Evolutionary conservation across 1,284 basidiomycete species (phyloP), one percentile per base, ranked within the genome.

Genomic region (Ganoderma multipileum): DNA sequence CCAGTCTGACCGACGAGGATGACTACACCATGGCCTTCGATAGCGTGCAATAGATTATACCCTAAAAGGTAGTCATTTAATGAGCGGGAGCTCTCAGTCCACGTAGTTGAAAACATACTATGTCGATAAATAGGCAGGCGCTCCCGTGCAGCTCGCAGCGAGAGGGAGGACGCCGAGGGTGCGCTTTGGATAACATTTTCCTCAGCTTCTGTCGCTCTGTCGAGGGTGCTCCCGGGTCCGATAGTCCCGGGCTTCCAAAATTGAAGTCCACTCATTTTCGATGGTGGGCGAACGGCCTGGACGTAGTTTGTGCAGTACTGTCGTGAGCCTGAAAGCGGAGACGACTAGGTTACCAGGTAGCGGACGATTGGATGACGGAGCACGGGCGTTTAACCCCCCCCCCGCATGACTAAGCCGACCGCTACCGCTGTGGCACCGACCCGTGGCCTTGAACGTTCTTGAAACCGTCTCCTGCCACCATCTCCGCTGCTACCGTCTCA

Each of bases 1-100:
- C 97, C 98, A 0, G 97, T 99, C 78, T 99, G 96, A 14, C 96
- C 97, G 28, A 99, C 93, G 6, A 97, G 90, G 64, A 99, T 95
- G 2, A 92, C 86, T 2, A 97, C 93, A 1, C 91, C 91, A 78
- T 93, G 88, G 61, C 86, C 89, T 82, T 99, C 96, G 23, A 98
- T 82, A 68, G 91, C 91, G 77, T 95, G 94, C 3, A 99, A 81
- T 16, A 99, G 83, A 70, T 91, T 89, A 54, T 93, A 84, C 63
- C 90, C 94, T 95, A 70, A 7, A 9, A 9, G 23, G 50, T 23
- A 18, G 52, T 54, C 11, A 64, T 38, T 6, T 38, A 38, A 33
- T n/a, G 9, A 18, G 42, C 23, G 47, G 36, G 26, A 63, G 64
- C 20, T 61, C 4, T 3, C 16, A 16, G 5, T 1, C 6, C 5